These are phyloP conservation scores for Ashbya aceris DNA, from an alignment of 1,139 yeast genomes.

Conservation along the genomic window DNA sequence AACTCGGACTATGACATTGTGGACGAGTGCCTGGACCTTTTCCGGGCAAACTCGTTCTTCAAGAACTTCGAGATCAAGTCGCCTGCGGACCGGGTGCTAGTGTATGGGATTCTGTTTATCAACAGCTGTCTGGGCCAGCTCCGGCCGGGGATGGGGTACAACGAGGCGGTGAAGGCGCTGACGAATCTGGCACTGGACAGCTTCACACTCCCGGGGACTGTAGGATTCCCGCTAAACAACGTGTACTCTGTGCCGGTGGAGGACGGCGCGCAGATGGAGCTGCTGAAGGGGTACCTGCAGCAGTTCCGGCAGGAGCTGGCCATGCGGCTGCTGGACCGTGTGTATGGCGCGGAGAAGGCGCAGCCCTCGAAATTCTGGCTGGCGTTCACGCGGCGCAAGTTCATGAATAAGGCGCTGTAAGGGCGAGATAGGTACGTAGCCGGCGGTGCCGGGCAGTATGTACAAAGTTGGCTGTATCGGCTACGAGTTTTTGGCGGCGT, in stretches of 20 bases:
- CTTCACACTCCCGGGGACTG: slow-evolving; percentile 90
- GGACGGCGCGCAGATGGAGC: slow-evolving; percentile 66
- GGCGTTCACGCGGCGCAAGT: slow-evolving; percentile 88
- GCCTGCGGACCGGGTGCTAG: slow-evolving; percentile 86
- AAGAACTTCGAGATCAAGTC: slow-evolving; percentile 95
- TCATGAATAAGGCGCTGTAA: slow-evolving; percentile 72
- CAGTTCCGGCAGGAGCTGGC: slow-evolving; percentile 96
- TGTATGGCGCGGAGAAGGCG: slow-evolving; percentile 48
- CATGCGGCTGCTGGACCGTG: slow-evolving; percentile 61
- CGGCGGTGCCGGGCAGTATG: background rate
- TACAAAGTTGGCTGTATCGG: background rate
- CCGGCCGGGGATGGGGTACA: slow-evolving; percentile 35
- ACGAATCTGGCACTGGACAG: slow-evolving; percentile 82
- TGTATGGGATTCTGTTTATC: slow-evolving; percentile 87
- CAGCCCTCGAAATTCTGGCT: slow-evolving; percentile 81
- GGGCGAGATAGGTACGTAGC: background rate
- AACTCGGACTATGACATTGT: slow-evolving; percentile 78
- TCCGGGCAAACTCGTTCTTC: slow-evolving; percentile 93
- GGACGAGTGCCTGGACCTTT: slow-evolving; percentile 83
- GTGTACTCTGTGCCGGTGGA: slow-evolving; percentile 64
- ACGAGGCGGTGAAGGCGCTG: slow-evolving; percentile 65
- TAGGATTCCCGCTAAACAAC: slow-evolving; percentile 84
- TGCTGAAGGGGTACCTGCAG: slow-evolving; percentile 68
- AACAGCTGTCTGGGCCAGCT: slow-evolving; percentile 75
- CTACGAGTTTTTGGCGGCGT: background rate